phyloP scores from a whole-genome alignment of 2,329 filamentous ascomycete genomes.

The Aspergillus sp. region DNA sequence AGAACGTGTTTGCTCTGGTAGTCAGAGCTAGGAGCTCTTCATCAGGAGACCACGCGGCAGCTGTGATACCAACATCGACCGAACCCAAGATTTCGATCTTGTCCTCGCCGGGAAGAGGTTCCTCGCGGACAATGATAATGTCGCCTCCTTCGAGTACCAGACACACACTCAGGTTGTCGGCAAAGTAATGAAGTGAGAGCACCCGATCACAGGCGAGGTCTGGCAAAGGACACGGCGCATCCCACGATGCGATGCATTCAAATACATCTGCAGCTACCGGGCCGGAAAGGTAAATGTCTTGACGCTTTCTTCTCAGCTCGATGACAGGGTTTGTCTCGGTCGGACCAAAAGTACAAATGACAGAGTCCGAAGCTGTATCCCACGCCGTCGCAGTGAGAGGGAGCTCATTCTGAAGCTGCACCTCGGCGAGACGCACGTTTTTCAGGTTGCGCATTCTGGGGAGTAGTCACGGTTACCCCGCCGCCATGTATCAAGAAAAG shows the following conservation, averaged over 20 bases:
- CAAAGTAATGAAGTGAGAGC: conserved; percentile 78
- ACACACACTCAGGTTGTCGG: conserved; percentile 73
- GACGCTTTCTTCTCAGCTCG: conserved; percentile 60
- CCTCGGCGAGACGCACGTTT: conserved; percentile 68
- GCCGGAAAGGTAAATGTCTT: conserved; percentile 37
- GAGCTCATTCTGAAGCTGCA: conserved; percentile 58
- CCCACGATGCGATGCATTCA: conserved; percentile 74
- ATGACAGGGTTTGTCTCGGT: conserved; percentile 67
- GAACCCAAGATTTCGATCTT: conserved; percentile 94
- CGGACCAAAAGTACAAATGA: conserved; percentile 83
- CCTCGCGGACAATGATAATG: conserved; percentile 79
- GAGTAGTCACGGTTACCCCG: conserved; percentile 32
- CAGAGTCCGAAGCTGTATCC: conserved; percentile 74
- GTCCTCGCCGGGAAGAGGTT: conserved; percentile 63
- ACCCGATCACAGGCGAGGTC: conserved; percentile 73
- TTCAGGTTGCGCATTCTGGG: conserved; percentile 80
- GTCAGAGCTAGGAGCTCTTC: conserved; percentile 84
- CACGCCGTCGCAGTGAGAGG: conserved; percentile 76
- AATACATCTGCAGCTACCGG: conserved; percentile 40
- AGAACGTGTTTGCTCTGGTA: conserved; percentile 72
- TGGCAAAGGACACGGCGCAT: conserved; percentile 76
- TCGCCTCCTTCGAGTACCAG: conserved; percentile 87
- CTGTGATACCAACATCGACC: conserved; percentile 85
- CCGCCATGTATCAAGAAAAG: conserved; percentile 29
- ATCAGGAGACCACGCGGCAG: conserved; percentile 90